Evolutionary conservation across 371 early-diverging fungal genomes (phyloP), one percentile per base, ranked within the genome.

Genomic region (Modicella reniformis): DNA sequence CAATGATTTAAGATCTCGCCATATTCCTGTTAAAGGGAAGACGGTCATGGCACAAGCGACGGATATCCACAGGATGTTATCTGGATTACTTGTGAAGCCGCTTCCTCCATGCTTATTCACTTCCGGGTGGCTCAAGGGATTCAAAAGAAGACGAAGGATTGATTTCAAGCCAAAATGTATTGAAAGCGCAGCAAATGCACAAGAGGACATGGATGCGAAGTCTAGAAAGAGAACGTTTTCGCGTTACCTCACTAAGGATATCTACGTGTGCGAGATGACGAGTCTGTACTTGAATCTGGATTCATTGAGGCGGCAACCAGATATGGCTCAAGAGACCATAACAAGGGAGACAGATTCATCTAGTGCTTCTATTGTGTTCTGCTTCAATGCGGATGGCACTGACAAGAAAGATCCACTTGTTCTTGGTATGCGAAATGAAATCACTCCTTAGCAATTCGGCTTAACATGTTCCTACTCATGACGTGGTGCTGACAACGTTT

Each of bases 361-460:
- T n/a, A 62, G 53, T 33, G 62, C 28, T 41, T 26, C 62, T 15
- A 26, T 62, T 2, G 19, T 62, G 6, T 41, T 62, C 5, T 62
- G 62, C 40, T 52, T 51, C 53, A 53, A 62, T 37, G 62, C 62
- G 9, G 40, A 23, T 21, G 62, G 53, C 3, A 25, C 40, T 19
- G 53, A 52, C 23, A 62, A 52, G 29, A 33, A 30, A 23, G 53
- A 10, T 6, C 62, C 62, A 8, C 28, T 62, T 1, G 49, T 62
- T 52, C 52, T 62, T 37, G 62, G 62, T 62, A n/a, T n/a, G n/a
- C n/a, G n/a, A n/a, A n/a, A n/a, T n/a, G n/a, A 53, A 34, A 37
- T 26, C 2, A 26, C 8, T 48, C 2, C 17, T 30, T 8, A 44
- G 15, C n/a, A 15, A 26, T 40, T 12, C 28, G 33, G 49, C 25